Evolutionary conservation across 768 basidiomycete species (phyloP).

Genomic region (Fomitopsis serialis): DNA sequence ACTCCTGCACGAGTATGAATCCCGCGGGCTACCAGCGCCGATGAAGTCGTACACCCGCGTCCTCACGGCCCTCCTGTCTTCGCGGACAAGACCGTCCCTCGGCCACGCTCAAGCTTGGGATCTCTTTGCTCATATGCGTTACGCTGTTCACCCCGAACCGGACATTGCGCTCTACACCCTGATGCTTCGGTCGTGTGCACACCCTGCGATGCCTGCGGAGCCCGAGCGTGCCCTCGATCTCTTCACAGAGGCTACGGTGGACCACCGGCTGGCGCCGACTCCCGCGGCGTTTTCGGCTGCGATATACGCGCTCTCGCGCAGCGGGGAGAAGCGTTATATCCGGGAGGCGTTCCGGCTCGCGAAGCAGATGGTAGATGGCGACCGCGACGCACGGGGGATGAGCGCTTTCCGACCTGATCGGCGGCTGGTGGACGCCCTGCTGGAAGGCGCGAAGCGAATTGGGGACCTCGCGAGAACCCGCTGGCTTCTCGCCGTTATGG

Average conservation of each 20-base stretch:
- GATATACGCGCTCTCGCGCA: conserved; percentile 74
- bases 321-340: conserved; percentile 57
- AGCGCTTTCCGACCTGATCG: conserved; percentile 55
- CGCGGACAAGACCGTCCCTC: conserved; percentile 26
- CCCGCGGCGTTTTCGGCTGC: conserved; percentile 72
- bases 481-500: conserved; percentile 89
- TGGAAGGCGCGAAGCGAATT: conserved; percentile 84
- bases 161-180: conserved; percentile 65
- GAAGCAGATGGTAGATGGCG: conserved; percentile 78
- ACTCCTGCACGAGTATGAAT: conserved; percentile 71
- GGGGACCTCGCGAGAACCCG: conserved; percentile 80
- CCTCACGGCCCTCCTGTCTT: conserved; percentile 53
- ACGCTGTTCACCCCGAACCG: conserved; percentile 84
- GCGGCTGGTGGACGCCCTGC: conserved; percentile 73
- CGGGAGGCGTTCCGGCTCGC: conserved; percentile 82
- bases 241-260: conserved; percentile 87
- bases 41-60: conserved; percentile 70
- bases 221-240: conserved; percentile 91
- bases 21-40: conserved; percentile 53
- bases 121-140: conserved; percentile 93
- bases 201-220: conserved; percentile 49
- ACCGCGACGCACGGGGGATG: conserved; percentile 59
- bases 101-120: conserved; percentile 87
- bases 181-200: conserved; percentile 88
- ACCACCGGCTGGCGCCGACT: conserved; percentile 58